Percentiles rank a stretch among this genome's conserved stretches.
These are phyloP conservation scores for Pythium apleroticum DNA, from an alignment of 352 stramenopile genomes.

Conservation along the genomic window DNA sequence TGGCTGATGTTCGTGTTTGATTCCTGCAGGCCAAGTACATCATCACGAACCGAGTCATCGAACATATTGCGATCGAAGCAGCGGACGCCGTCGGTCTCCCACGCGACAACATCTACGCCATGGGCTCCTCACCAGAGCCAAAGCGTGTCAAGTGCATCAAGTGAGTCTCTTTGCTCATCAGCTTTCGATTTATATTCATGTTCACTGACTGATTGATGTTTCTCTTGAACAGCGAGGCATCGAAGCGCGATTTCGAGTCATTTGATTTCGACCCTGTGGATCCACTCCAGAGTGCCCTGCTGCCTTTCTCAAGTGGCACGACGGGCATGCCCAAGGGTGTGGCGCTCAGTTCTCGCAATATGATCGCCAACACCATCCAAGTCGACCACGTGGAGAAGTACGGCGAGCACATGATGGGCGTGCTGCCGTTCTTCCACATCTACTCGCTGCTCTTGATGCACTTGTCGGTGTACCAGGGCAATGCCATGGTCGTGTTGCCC, in stretches of 20 bases:
- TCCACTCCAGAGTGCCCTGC: conserved; percentile 47
- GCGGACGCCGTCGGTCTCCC: conserved; percentile 44
- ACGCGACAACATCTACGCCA: conserved; percentile 95
- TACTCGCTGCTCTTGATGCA: conserved; percentile 89
- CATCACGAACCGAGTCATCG: conserved; percentile 51
- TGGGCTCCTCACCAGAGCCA: conserved; percentile 65
- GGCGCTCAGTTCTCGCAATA: conserved; percentile 88
- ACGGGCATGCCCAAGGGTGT: conserved; percentile 91
- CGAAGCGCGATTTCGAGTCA: conserved; percentile 32
- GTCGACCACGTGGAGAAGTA: conserved; percentile 62
- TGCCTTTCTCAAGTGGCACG: conserved; percentile 94
- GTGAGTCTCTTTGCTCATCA: background rate
- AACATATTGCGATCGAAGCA: conserved; percentile 45
- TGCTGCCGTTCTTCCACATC: conserved; percentile 96
- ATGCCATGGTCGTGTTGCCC: conserved; percentile 84
- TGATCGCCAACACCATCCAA: conserved; percentile 90
- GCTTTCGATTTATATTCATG: background rate
- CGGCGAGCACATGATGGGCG: conserved; percentile 40
- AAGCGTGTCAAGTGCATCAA: conserved; percentile 52
- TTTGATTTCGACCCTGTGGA: conserved; percentile 54
- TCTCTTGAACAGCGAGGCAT: conserved; percentile 36
- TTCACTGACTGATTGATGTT: background rate
- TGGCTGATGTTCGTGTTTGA: background rate
- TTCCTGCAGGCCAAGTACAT: conserved; percentile 41
- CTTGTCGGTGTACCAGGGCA: conserved; percentile 74